Base-by-base conservation (phyloP, 305 asterid species). In the Rubia tinctorum region DNA sequence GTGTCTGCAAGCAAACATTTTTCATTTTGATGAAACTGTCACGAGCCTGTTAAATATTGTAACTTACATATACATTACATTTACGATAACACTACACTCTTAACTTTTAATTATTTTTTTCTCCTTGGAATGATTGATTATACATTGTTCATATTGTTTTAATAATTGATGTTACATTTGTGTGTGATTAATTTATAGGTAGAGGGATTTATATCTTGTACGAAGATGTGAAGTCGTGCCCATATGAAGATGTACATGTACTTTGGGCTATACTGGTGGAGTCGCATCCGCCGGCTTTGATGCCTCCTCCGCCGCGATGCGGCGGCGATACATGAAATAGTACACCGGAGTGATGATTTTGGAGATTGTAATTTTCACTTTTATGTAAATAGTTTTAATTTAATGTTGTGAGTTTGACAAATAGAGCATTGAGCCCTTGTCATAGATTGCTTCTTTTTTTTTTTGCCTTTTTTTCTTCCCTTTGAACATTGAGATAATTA, bases 151-250 rank as follows among this genome's bases (percentile, higher is more conserved):
- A 1, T 44, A 44, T 44, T 44, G 49, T 44, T 44, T 7, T 44
- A 44, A 44, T 12, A 44, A 12, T 44, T n/a, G n/a, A n/a, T n/a
- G n/a, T n/a, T n/a, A n/a, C n/a, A n/a, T n/a, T n/a, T n/a, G n/a
- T n/a, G 6, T 55, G 60, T 55, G 25, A 11, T 0, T 18, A 18
- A 13, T 43, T 4, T 42, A 43, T 82, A 93, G 97, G 96, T 69
- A 84, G 96, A 85, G 97, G 97, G 82, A 91, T 90, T 84, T 91
- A 94, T 80, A 91, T 94, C 18, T 82, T 94, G 80, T 91, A 94
- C 68, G 98, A 94, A 86, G 97, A 94, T 90, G 96, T 94, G 60
- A 94, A 90, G 83, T 87, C 96, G 6, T 94, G 98, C 82, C 97
- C 91, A 17, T 94, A 82, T 45, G 98, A 94, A 82, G 98, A 94